Percentiles rank a stretch among this genome's conserved stretches.
Evolutionary conservation across 23 red algal species (phyloP).

Genomic region (Cyanidium caldarium): DNA sequence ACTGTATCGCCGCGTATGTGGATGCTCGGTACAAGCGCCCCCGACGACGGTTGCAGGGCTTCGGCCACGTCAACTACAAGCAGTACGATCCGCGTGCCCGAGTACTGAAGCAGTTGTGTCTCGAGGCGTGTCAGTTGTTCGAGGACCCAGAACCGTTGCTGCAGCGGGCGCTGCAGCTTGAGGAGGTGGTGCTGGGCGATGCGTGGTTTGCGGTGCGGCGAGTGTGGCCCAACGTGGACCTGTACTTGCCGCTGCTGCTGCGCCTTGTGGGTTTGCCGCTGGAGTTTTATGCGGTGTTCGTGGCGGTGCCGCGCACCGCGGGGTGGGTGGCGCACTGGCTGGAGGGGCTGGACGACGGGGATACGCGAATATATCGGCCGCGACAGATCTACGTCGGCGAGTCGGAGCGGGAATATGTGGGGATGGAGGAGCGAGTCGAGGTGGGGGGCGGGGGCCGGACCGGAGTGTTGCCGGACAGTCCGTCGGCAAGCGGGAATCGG

Average conservation of each 20-base stretch:
- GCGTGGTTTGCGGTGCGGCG: neutral
- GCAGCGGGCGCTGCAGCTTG: slow-evolving; percentile 10
- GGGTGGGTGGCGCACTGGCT: slow-evolving; percentile 23
- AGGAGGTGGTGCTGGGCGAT: slow-evolving; percentile 8
- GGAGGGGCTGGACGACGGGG: slow-evolving; percentile 46
- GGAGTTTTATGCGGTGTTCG: slow-evolving; percentile 17
- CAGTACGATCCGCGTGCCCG: slow-evolving; percentile 20
- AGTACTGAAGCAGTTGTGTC: slow-evolving; percentile 1
- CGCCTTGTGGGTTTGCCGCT: slow-evolving; percentile 11
- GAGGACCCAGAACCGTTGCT: slow-evolving; percentile 17
- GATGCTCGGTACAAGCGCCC: neutral
- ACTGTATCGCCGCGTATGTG: slow-evolving; percentile 1
- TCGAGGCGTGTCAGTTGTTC: neutral
- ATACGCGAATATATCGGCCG: slow-evolving; percentile 31
- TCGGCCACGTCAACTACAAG: slow-evolving; percentile 21
- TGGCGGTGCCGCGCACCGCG: slow-evolving; percentile 16
- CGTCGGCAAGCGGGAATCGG: neutral
- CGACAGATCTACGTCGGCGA: neutral
- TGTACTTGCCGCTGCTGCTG: slow-evolving; percentile 11
- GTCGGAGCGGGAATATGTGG: neutral
- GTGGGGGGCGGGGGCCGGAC: neutral
- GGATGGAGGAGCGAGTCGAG: neutral
- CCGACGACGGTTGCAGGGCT: slow-evolving; percentile 12
- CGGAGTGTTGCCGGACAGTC: neutral
- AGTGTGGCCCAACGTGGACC: slow-evolving; percentile 17